Evolutionary conservation across 2,329 filamentous ascomycete genomes (phyloP).

Genomic region (Nemania sp.): DNA sequence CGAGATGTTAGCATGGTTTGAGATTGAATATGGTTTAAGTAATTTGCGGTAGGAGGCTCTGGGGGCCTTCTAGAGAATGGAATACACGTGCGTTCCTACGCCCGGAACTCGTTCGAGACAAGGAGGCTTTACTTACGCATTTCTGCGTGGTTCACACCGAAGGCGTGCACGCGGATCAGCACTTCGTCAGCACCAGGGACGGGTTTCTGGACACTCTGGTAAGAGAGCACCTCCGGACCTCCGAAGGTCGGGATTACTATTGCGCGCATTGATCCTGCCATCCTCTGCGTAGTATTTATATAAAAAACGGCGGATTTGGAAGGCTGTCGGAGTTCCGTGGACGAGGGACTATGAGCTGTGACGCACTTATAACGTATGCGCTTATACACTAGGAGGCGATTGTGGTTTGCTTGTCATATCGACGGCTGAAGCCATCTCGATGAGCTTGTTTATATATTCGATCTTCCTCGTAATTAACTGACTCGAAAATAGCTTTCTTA

Average conservation of each 20-base stretch:
- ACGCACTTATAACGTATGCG: background rate
- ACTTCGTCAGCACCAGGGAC: slow-evolving; percentile 47
- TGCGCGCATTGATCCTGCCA: slow-evolving; percentile 49
- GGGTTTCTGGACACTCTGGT: slow-evolving; percentile 47
- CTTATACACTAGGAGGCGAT: background rate
- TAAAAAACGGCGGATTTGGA: background rate
- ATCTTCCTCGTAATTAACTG: background rate
- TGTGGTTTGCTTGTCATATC: background rate
- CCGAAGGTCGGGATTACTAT: slow-evolving; percentile 53
- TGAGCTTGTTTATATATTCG: background rate
- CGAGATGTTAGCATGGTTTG: background rate
- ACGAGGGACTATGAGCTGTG: background rate
- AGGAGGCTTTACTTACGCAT: slow-evolving; percentile 46
- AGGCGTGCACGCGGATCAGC: slow-evolving; percentile 55
- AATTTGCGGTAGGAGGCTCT: background rate
- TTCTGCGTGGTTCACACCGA: slow-evolving; percentile 60
- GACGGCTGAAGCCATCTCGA: background rate
- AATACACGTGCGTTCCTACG: background rate
- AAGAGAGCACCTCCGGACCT: slow-evolving; percentile 48
- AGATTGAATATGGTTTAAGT: no score
- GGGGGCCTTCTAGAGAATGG: no score
- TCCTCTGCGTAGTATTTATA: background rate
- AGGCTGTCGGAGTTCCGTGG: background rate
- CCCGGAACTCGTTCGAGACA: background rate
- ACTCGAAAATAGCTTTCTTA: background rate